These are phyloP conservation scores for Sarocladium brachiariae DNA, from an alignment of 2,329 filamentous ascomycete genomes.

Conservation along the genomic window DNA sequence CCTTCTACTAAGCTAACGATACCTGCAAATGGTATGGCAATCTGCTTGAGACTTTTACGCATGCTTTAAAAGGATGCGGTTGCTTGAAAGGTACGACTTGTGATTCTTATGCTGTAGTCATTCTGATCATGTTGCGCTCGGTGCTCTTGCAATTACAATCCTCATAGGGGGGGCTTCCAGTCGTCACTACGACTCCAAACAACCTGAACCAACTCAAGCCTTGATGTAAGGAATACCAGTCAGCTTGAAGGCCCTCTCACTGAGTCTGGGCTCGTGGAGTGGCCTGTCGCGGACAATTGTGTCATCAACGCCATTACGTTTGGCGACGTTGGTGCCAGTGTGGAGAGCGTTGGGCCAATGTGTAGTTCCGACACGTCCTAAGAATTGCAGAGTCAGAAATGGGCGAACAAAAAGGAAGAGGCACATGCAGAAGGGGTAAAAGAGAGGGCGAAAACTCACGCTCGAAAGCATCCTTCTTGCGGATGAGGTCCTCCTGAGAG, in stretches of 20 bases:
- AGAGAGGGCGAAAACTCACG: background rate
- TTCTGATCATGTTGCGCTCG: no score
- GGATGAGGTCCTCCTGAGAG: slow-evolving; percentile 1
- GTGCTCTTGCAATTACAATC: no score
- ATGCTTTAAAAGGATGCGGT: no score
- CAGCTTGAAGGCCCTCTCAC: slow-evolving; percentile 1
- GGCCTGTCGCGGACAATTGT: background rate
- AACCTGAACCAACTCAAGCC: no score
- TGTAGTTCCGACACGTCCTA: slow-evolving; percentile 1
- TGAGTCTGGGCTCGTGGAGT: background rate
- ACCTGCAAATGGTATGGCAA: no score
- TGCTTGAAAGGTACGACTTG: no score
- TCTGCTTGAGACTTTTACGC: no score
- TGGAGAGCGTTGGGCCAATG: slow-evolving; percentile 3
- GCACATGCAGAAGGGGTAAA: no score
- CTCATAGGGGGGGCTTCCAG: no score
- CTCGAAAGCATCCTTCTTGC: slow-evolving; percentile 6
- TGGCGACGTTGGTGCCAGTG: background rate
- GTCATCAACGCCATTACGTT: background rate
- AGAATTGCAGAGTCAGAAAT: background rate
- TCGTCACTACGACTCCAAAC: no score
- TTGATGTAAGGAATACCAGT: slow-evolving; percentile 1
- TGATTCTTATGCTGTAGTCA: no score
- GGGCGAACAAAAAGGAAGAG: background rate
- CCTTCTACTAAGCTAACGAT: no score